Percentiles rank a stretch among this genome's conserved stretches.
Conservation (phyloP, 1,284 basidiomycete genomes). For the Volvariella volvacea region DNA sequence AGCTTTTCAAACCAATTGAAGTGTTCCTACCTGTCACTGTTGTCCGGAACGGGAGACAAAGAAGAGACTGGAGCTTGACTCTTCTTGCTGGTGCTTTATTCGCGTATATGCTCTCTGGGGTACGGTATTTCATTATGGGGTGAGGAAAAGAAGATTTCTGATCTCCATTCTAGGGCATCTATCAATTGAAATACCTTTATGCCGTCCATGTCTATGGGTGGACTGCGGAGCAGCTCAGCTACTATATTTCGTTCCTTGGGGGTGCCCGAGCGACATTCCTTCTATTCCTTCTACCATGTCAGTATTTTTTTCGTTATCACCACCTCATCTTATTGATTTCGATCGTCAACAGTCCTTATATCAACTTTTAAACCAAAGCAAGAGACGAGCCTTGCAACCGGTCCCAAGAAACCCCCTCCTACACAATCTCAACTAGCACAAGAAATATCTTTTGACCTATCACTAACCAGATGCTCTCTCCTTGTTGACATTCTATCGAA, state of each 20-base stretch:
- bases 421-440: conserved; percentile 44
- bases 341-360: conserved; percentile 28
- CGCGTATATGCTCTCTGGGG: conserved; percentile 38
- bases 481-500: conserved; percentile 62
- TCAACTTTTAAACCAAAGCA: conserved; percentile 31
- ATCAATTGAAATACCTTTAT: conserved; percentile 50
- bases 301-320: conserved; percentile 11
- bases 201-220: conserved; percentile 44
- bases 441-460: conserved; percentile 67
- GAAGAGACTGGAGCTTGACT: conserved; percentile 43
- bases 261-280: conserved; percentile 37
- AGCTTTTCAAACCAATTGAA: conserved; percentile 32
- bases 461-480: conserved; percentile 52
- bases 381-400: conserved; percentile 4
- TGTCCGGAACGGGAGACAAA: conserved; percentile 20
- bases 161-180: conserved; percentile 30
- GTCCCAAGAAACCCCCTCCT: conserved; percentile 31
- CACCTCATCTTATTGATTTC: background rate
- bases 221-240: conserved; percentile 39
- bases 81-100: conserved; percentile 37
- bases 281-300: conserved; percentile 41
- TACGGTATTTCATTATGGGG: conserved; percentile 18
- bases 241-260: conserved; percentile 46
- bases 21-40: conserved; percentile 39
- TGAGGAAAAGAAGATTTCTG: conserved; percentile 2